Evolutionary conservation across 257 asterid genomes (phyloP).

Genomic region (Plantago major): DNA sequence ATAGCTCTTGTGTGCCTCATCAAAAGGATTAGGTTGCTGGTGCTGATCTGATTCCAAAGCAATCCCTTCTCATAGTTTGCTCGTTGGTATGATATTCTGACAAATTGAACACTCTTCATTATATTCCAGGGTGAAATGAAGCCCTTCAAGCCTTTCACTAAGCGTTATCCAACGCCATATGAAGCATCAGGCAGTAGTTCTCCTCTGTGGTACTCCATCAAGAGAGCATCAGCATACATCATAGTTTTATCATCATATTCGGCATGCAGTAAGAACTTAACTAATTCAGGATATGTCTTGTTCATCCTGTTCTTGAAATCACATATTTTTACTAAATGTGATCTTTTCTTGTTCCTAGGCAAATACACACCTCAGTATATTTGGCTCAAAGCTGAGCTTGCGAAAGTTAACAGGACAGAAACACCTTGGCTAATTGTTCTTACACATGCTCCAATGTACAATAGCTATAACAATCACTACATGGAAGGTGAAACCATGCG

Average conservation of each 20-base stretch:
- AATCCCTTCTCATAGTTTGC: background rate
- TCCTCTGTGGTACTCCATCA: conserved; percentile 84
- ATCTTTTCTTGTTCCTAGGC: conserved; percentile 30
- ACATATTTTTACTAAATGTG: background rate
- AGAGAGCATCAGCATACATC: conserved; percentile 85
- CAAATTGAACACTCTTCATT: background rate
- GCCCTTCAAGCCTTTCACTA: conserved; percentile 74
- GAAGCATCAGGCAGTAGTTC: conserved; percentile 59
- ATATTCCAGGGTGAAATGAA: conserved; percentile 69
- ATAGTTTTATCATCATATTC: conserved; percentile 86
- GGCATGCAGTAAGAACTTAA: conserved; percentile 57
- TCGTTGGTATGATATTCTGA: too few species aligned
- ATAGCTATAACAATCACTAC: conserved; percentile 74
- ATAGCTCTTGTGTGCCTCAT: too few species aligned
- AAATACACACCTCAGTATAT: conserved; percentile 73
- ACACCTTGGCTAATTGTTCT: conserved; percentile 90
- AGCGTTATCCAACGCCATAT: conserved; percentile 62
- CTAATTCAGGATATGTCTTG: background rate
- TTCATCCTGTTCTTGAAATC: background rate
- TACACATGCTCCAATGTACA: conserved; percentile 86
- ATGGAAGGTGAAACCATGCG: conserved; percentile 97
- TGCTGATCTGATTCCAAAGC: background rate
- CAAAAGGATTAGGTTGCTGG: too few species aligned
- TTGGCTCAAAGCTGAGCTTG: conserved; percentile 70
- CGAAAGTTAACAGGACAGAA: conserved; percentile 71